Base-by-base conservation (phyloP, 2,329 filamentous ascomycete species). In the Macroventuria anomochaeta region DNA sequence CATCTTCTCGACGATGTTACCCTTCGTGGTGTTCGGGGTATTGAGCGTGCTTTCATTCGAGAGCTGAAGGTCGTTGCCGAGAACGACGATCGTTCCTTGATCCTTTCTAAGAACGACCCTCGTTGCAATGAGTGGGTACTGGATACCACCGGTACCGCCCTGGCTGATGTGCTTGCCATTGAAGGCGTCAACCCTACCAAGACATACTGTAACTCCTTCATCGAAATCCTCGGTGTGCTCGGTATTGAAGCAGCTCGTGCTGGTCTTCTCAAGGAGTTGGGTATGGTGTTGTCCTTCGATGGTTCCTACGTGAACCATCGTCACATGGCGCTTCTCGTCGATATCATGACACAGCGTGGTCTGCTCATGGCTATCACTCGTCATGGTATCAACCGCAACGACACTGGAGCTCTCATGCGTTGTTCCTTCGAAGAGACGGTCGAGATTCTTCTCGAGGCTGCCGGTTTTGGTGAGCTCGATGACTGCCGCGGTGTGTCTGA, bases 371-470 rank as follows among this genome's bases (percentile, higher is more conserved):
- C 95, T 12, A 93, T 99, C 60, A 99, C 95, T 50, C 90, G 95
- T 77, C 95, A 99, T 73, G 95, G 95, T 79, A 99, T 99, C 80
- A 99, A 99, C 80, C 88, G 95, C 68, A 91, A 93, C 21, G 95
- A 99, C 72, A 99, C 96, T 58, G 95, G 95, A 81, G 96, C 95
- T 8, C 83, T 99, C 68, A 99, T 99, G 95, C 89, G 95, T 75
- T 99, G 96, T 82, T 99, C 95, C 2, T 99, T 99, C 78, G 95
- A 99, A 78, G 96, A 99, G 76, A 99, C 95, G 0, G 95, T 99
- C 33, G 96, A 99, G 73, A 99, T 99, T 81, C 81, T 99, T 46
- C 86, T 99, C 17, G 95, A 99, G 73, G 96, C 95, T 57, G 95
- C 95, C 20, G 91, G 92, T 13, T 91, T 91, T 43, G 95, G 95